A percentile compares a stretch with the other conserved stretches of the same genome.
Evolutionary conservation across 2,329 filamentous ascomycete genomes (phyloP).

Genomic region (Decorospora gaudefroyi): DNA sequence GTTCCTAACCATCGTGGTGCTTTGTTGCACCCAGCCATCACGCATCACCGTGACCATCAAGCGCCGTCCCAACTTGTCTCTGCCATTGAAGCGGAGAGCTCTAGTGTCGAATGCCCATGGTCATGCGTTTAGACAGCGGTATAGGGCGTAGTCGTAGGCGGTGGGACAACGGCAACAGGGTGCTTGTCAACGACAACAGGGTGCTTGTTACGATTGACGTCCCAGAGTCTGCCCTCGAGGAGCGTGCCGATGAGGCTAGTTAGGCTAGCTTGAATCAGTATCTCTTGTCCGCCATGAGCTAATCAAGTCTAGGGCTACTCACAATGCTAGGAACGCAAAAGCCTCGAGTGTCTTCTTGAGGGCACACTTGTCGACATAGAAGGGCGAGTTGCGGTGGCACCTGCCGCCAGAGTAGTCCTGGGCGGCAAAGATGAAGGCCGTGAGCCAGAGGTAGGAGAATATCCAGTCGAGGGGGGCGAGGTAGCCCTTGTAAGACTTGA

Average conservation of each 20-base stretch:
- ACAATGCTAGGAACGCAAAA: conserved; percentile 35
- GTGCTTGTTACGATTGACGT: conserved; percentile 17
- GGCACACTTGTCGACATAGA: conserved; percentile 15
- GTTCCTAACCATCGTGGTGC: too few species aligned
- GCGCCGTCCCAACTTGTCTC: too few species aligned
- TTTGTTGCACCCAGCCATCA: too few species aligned
- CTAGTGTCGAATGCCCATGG: too few species aligned
- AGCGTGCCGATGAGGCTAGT: conserved; percentile 24
- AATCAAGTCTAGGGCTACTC: conserved; percentile 1
- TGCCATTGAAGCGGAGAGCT: too few species aligned
- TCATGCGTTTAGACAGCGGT: too few species aligned
- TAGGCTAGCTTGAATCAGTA: conserved; percentile 17
- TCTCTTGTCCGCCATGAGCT: not conserved
- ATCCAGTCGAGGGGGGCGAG: conserved; percentile 23
- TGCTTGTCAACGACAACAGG: too few species aligned
- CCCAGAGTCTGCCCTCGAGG: conserved; percentile 25
- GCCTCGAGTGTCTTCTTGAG: conserved; percentile 30
- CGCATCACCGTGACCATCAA: too few species aligned
- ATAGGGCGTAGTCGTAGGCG: too few species aligned
- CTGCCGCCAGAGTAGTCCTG: conserved; percentile 28
- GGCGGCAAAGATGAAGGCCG: conserved; percentile 29
- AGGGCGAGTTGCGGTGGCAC: conserved; percentile 16
- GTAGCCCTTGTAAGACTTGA: conserved; percentile 31
- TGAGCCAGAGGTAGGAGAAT: conserved; percentile 34
- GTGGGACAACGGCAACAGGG: too few species aligned